A percentile compares a stretch with the other conserved stretches of the same genome.
phyloP scores from a whole-genome alignment of 257 asterid genomes.

The Primulina huaijiensis region DNA sequence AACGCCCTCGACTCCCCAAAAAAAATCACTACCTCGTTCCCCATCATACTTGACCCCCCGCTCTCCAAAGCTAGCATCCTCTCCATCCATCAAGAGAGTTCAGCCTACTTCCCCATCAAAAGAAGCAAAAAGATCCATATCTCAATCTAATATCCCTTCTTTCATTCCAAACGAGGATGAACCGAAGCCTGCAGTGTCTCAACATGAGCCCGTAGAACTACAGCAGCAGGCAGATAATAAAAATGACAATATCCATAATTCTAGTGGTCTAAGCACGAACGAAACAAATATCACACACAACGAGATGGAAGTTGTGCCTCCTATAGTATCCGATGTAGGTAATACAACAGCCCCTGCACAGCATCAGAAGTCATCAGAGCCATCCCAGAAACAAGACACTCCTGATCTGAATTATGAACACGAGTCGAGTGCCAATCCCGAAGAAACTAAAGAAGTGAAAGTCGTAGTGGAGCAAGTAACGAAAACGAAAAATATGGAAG shows the following conservation, averaged over 20 bases:
- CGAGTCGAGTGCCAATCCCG: constrained; percentile 29
- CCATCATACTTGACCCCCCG: constrained; percentile 26
- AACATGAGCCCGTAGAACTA: constrained; percentile 27
- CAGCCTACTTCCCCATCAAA: constrained; percentile 36
- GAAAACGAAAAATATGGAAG: constrained; percentile 21
- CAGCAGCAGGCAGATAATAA: constrained; percentile 25
- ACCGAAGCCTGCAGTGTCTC: constrained; percentile 27
- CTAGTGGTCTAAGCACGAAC: constrained; percentile 19
- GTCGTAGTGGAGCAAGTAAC: constrained; percentile 36
- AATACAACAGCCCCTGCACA: constrained; percentile 11
- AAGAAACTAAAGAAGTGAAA: constrained; percentile 48
- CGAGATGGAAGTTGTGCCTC: constrained; percentile 24
- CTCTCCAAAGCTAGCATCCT: constrained; percentile 34
- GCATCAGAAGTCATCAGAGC: constrained; percentile 21
- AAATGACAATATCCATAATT: constrained; percentile 15
- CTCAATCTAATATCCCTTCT: constrained; percentile 22
- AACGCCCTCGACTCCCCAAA: constrained; percentile 31
- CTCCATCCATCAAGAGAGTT: constrained; percentile 33
- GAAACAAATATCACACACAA: constrained; percentile 20
- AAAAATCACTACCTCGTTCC: constrained; percentile 32
- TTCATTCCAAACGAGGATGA: constrained; percentile 27
- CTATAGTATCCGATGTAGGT: constrained; percentile 23
- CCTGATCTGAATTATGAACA: constrained; percentile 18
- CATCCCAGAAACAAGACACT: constrained; percentile 24
- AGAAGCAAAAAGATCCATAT: constrained; percentile 24